Conservation (phyloP, 805 yeast species). For the Wickerhamia fluorescens region DNA sequence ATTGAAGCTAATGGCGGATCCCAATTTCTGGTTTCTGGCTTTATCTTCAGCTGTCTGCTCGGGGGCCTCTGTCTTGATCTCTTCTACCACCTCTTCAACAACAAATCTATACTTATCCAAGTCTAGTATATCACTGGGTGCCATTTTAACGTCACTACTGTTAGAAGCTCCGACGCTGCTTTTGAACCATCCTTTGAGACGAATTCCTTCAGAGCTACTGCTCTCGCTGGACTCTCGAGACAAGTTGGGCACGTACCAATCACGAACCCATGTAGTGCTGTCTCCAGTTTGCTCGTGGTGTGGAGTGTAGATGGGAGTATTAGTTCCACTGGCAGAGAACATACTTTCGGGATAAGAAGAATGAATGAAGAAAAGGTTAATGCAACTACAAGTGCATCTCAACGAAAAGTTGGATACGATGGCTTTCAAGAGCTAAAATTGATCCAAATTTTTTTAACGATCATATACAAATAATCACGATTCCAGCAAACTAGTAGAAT, state of each 20-base stretch:
- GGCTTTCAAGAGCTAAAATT: too few relatives aligned
- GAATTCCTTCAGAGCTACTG: constrained; percentile 4
- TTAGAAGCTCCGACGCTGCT: constrained; percentile 13
- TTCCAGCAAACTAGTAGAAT: too few relatives aligned
- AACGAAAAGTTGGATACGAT: too few relatives aligned
- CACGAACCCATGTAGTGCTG: constrained; percentile 32
- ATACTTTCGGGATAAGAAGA: too few relatives aligned
- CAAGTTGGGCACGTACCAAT: constrained; percentile 30
- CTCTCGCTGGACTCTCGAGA: constrained; percentile 3
- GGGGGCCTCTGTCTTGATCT: constrained; percentile 7
- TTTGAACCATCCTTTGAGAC: constrained; percentile 33
- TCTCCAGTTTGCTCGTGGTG: constrained; percentile 16
- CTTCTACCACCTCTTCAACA: constrained; percentile 16
- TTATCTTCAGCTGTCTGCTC: not conserved
- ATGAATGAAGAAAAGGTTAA: too few relatives aligned
- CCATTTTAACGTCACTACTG: constrained; percentile 6
- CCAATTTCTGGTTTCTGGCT: constrained; percentile 10
- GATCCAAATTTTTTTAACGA: too few relatives aligned
- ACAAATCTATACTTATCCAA: constrained; percentile 21
- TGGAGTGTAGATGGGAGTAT: constrained; percentile 7
- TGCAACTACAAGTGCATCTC: too few relatives aligned
- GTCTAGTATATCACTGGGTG: constrained; percentile 35
- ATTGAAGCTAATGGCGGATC: constrained; percentile 16
- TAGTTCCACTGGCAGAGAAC: constrained; percentile 10
- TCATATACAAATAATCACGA: too few relatives aligned